phyloP scores from a whole-genome alignment of 202 grass and related monocot species.

The Brachypodium distachyon region DNA sequence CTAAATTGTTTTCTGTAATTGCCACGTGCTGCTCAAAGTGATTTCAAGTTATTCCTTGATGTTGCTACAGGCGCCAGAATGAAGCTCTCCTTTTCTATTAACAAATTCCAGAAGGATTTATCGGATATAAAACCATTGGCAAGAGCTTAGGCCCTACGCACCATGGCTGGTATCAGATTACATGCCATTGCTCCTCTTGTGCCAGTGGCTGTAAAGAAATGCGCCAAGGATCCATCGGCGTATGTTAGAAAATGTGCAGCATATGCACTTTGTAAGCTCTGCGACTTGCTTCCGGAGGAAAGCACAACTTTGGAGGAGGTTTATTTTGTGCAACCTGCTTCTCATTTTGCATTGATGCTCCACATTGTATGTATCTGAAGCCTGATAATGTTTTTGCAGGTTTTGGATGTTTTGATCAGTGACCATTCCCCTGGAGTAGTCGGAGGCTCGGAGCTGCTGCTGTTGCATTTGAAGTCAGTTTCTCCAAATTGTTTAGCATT shows the following conservation, averaged over 20 bases:
- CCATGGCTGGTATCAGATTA: slow-evolving; percentile 87
- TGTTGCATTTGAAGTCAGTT: slow-evolving; percentile 61
- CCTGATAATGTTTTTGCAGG: slow-evolving; percentile 32
- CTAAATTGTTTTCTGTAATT: neutral
- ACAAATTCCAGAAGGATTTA: slow-evolving; percentile 96
- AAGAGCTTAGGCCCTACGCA: slow-evolving; percentile 83
- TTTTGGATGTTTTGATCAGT: slow-evolving; percentile 60
- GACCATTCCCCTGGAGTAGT: slow-evolving; percentile 76
- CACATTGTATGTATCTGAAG: neutral
- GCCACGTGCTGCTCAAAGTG: neutral
- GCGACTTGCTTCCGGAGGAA: slow-evolving; percentile 80
- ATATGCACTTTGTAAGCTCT: slow-evolving; percentile 76
- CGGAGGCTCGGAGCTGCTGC: slow-evolving; percentile 68
- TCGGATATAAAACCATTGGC: slow-evolving; percentile 88
- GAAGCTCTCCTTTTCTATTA: slow-evolving; percentile 94
- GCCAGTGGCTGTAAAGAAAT: slow-evolving; percentile 71
- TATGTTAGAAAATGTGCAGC: slow-evolving; percentile 92
- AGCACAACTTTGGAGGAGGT: slow-evolving; percentile 60
- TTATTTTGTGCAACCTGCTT: neutral
- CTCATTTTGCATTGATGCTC: neutral
- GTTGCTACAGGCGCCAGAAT: slow-evolving; percentile 65
- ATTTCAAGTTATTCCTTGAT: neutral
- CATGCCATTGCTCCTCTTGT: slow-evolving; percentile 77
- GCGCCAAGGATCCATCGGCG: slow-evolving; percentile 71
- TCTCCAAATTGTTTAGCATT: slow-evolving; percentile 53